Conservation (phyloP, 2,329 filamentous ascomycete genomes). For the Fusarium robinianum region DNA sequence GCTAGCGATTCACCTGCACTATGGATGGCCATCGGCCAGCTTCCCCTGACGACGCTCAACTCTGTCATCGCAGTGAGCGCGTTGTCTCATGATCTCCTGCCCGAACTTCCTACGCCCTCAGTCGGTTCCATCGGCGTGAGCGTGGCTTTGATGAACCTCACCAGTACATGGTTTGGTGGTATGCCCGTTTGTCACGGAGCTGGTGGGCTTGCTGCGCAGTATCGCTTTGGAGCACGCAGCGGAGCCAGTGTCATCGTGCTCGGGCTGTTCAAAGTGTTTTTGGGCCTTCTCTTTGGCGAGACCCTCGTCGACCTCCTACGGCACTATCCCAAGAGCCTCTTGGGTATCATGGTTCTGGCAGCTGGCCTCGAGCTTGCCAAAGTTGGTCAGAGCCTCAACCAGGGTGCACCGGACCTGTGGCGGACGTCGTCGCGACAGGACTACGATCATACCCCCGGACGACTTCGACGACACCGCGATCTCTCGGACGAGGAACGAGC, state of each 20-base stretch:
- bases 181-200: constrained; percentile 97
- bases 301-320: constrained; percentile 72
- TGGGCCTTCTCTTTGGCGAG: constrained; percentile 77
- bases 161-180: constrained; percentile 87
- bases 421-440: constrained; percentile 49
- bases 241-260: constrained; percentile 83
- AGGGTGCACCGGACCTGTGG: constrained; percentile 67
- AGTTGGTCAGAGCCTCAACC: constrained; percentile 82
- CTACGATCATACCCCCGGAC: constrained; percentile 33
- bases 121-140: constrained; percentile 81
- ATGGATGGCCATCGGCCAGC: constrained; percentile 76
- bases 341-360: constrained; percentile 88
- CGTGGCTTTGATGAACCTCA: constrained; percentile 80
- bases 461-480: constrained; percentile 52
- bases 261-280: constrained; percentile 72
- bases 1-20: constrained; percentile 41
- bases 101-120: constrained; percentile 66
- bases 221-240: constrained; percentile 87
- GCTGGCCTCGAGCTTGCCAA: constrained; percentile 86
- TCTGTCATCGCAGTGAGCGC: constrained; percentile 87
- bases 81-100: constrained; percentile 76
- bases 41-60: constrained; percentile 90
- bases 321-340: constrained; percentile 73
- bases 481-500: constrained; percentile 70
- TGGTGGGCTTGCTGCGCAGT: constrained; percentile 87